Percentiles rank a stretch among this genome's conserved stretches.
Evolutionary conservation across 2,329 filamentous ascomycete species (phyloP).

Genomic region (Calycina marina): DNA sequence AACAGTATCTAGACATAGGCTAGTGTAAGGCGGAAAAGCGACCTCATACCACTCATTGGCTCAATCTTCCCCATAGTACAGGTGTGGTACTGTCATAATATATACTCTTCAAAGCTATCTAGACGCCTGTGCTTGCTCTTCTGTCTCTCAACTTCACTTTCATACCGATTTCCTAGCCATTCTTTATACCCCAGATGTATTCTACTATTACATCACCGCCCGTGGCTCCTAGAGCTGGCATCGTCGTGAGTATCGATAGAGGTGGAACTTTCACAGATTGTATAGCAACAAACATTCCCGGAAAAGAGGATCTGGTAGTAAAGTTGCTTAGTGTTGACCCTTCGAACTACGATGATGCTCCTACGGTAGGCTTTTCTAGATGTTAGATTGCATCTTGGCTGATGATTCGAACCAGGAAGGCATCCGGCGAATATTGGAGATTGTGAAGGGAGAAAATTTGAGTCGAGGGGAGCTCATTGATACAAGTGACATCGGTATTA

Average conservation of each 20-base stretch:
- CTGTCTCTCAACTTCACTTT: no score
- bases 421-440: constrained; percentile 46
- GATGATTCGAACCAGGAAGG: constrained; percentile 28
- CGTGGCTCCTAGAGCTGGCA: not conserved
- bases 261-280: constrained; percentile 66
- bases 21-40: no score
- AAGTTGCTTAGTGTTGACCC: constrained; percentile 63
- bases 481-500: constrained; percentile 35
- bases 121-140: no score
- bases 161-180: no score
- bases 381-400: not conserved
- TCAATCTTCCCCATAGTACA: no score
- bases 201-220: not conserved
- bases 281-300: constrained; percentile 43
- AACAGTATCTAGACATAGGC: no score
- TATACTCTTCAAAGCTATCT: no score
- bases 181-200: not conserved
- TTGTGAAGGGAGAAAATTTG: constrained; percentile 42
- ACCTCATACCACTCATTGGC: no score
- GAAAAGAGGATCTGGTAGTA: constrained; percentile 47
- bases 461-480: constrained; percentile 47
- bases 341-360: constrained; percentile 50
- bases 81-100: no score
- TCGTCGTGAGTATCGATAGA: constrained; percentile 25
- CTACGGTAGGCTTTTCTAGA: constrained; percentile 27